Conservation (phyloP, 345 rosid species). For the Populus simonii region DNA sequence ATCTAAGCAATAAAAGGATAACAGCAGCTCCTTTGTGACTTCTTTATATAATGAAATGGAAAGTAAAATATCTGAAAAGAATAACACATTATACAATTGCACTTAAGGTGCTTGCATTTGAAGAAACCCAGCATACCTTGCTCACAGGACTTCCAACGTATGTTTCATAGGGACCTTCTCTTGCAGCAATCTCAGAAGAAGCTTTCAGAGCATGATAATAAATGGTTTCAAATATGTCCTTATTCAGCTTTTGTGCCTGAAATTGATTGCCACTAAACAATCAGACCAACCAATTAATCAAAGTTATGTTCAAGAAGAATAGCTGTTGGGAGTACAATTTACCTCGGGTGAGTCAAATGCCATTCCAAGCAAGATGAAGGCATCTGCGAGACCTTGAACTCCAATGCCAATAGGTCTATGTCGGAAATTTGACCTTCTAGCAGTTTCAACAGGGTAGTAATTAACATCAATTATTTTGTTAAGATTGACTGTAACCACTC, state of each 20-base stretch:
- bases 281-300: slow-evolving; percentile 18
- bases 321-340: slow-evolving; percentile 9
- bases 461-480: slow-evolving; percentile 93
- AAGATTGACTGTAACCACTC: slow-evolving; percentile 59
- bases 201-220: slow-evolving; percentile 80
- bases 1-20: not conserved
- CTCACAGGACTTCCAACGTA: slow-evolving; percentile 86
- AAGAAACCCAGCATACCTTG: slow-evolving; percentile 51
- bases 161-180: slow-evolving; percentile 76
- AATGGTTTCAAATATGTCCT: slow-evolving; percentile 89
- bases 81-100: not conserved
- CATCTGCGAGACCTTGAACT: slow-evolving; percentile 93
- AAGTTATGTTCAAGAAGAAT: not conserved
- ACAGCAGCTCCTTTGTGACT: not conserved
- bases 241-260: slow-evolving; percentile 85
- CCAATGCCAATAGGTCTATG: slow-evolving; percentile 97
- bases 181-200: slow-evolving; percentile 64
- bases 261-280: slow-evolving; percentile 9
- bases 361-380: slow-evolving; percentile 88
- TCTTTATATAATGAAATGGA: not conserved
- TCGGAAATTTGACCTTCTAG: slow-evolving; percentile 66
- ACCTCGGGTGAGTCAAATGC: slow-evolving; percentile 89
- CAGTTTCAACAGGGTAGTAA: slow-evolving; percentile 89
- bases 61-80: not conserved
- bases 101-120: not conserved